Conservation (phyloP, 257 asterid genomes). For the Jacaranda copaia region DNA sequence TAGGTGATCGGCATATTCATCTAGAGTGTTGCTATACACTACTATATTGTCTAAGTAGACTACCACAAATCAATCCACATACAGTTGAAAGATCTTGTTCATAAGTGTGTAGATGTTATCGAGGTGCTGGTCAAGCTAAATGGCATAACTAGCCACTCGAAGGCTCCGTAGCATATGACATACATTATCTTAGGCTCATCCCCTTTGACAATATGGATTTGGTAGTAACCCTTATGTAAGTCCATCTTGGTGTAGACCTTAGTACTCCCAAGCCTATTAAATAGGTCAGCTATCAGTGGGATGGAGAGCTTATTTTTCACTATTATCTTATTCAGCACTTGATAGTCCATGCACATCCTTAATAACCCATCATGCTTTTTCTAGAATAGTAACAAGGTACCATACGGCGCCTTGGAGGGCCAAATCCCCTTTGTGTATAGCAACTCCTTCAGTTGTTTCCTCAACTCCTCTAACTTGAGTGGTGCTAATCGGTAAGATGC, state of each 20-base stretch:
- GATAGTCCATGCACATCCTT: slow-evolving; percentile 22
- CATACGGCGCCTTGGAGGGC: not conserved
- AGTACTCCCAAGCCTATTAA: not conserved
- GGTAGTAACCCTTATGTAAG: not conserved
- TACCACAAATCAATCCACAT: not conserved
- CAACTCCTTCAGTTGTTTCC: too few relatives aligned
- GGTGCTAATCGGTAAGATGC: too few relatives aligned
- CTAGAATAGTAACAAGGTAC: not conserved
- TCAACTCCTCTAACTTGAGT: too few relatives aligned
- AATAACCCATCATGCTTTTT: slow-evolving; percentile 5
- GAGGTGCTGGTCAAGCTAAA: not conserved
- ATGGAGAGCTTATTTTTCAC: not conserved
- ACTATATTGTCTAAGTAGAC: too few relatives aligned
- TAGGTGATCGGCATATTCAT: too few relatives aligned
- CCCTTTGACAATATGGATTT: not conserved
- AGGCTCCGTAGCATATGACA: not conserved
- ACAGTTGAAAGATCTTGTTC: not conserved
- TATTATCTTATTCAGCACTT: not conserved
- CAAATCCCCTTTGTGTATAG: too few relatives aligned
- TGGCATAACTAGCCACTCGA: not conserved
- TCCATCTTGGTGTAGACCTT: not conserved
- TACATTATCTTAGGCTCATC: not conserved
- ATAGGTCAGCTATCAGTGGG: not conserved
- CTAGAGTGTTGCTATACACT: too few relatives aligned
- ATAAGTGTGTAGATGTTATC: not conserved